Conservation (phyloP, 345 rosid species). For the Ailanthus altissimus region DNA sequence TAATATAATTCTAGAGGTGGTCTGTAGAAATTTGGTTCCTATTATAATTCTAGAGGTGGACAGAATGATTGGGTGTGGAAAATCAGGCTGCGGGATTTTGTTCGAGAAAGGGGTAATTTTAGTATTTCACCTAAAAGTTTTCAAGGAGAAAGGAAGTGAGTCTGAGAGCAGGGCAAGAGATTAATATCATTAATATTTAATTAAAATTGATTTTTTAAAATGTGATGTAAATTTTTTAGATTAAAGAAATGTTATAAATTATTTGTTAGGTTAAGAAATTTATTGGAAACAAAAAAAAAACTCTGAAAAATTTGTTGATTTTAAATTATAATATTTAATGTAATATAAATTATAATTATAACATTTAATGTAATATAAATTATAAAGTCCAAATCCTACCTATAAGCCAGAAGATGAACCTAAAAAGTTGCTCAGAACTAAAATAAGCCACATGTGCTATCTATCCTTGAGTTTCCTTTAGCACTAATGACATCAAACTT, state of each 20-base stretch:
- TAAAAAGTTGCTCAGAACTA: neutral
- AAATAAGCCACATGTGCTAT: neutral
- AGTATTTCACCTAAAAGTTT: neutral
- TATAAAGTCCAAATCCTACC: constrained; percentile 7
- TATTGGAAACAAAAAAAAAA: too few species aligned
- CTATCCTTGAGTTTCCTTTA: neutral
- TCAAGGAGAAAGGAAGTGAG: neutral
- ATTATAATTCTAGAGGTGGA: too few species aligned
- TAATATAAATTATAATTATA: too few species aligned
- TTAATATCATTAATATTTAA: too few species aligned
- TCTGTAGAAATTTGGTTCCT: neutral
- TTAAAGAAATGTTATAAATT: too few species aligned
- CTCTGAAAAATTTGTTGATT: too few species aligned
- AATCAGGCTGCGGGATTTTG: neutral
- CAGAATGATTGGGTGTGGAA: neutral
- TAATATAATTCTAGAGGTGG: neutral
- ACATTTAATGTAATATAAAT: too few species aligned
- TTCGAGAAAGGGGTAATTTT: neutral
- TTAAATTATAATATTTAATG: too few species aligned
- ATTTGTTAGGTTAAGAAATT: too few species aligned
- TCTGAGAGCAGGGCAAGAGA: too few species aligned
- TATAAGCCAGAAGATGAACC: neutral
- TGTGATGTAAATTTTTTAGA: too few species aligned
- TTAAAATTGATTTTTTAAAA: too few species aligned
- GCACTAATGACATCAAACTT: neutral